Evolutionary conservation across 2,329 filamentous ascomycete species (phyloP).

Genomic region (Xylariaceae sp.): DNA sequence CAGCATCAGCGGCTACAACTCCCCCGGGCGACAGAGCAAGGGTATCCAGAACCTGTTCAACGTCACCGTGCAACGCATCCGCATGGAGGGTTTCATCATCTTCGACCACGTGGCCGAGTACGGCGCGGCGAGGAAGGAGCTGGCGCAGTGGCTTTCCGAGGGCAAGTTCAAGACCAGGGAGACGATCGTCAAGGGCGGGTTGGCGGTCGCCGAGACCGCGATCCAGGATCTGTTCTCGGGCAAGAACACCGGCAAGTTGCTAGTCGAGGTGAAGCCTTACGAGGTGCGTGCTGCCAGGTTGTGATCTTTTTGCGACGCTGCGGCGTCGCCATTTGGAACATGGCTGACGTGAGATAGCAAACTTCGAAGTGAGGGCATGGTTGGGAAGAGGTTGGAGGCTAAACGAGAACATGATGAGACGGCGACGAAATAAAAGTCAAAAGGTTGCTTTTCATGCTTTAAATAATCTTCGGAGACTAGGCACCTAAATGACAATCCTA

Average conservation of each 20-base stretch:
- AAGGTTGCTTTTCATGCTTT: too few species aligned
- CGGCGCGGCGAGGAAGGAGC: slow-evolving; percentile 58
- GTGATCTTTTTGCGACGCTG: slow-evolving; percentile 12
- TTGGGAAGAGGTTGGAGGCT: too few species aligned
- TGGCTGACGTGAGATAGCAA: too few species aligned
- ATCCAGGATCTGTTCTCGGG: slow-evolving; percentile 69
- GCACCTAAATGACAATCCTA: too few species aligned
- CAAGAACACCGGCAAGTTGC: slow-evolving; percentile 69
- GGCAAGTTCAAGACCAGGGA: slow-evolving; percentile 74
- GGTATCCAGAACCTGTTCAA: slow-evolving; percentile 39
- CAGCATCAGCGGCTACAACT: slow-evolving; percentile 70
- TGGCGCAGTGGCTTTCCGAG: slow-evolving; percentile 69
- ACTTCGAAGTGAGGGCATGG: too few species aligned
- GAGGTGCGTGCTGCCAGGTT: slow-evolving; percentile 32
- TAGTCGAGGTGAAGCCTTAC: slow-evolving; percentile 55
- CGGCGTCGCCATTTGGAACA: too few species aligned
- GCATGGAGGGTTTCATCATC: slow-evolving; percentile 73
- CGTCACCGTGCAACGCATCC: slow-evolving; percentile 49
- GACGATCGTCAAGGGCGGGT: slow-evolving; percentile 70
- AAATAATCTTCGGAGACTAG: too few species aligned
- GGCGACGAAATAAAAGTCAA: too few species aligned
- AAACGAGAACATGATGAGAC: too few species aligned
- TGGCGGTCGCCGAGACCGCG: slow-evolving; percentile 64
- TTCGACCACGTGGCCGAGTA: slow-evolving; percentile 67
- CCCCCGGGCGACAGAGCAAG: slow-evolving; percentile 54